Conservation (phyloP, 805 yeast species). For the Pichia eremophila region DNA sequence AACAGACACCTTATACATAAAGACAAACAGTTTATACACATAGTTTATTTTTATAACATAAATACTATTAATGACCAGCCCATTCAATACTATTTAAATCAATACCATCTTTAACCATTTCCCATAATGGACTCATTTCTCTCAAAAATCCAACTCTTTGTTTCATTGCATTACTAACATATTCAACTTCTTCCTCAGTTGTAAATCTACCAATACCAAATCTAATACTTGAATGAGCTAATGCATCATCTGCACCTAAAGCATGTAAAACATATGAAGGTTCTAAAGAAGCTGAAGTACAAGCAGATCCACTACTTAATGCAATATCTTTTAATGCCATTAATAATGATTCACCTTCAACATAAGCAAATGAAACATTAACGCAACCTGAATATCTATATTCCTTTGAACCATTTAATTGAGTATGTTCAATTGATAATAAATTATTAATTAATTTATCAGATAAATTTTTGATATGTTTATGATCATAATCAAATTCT, state of each 20-base stretch:
- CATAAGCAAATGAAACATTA: constrained; percentile 91
- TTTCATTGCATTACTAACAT: constrained; percentile 78
- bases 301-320: constrained; percentile 91
- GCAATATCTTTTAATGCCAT: constrained; percentile 99
- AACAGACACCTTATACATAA: background rate
- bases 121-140: constrained; percentile 94
- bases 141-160: constrained; percentile 88
- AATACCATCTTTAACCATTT: constrained; percentile 98
- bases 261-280: constrained; percentile 97
- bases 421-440: constrained; percentile 77
- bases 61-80: constrained; percentile 71
- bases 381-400: constrained; percentile 89
- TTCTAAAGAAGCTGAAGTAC: constrained; percentile 96
- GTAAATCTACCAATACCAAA: constrained; percentile 97
- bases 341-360: constrained; percentile 93
- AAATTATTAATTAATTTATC: constrained; percentile 64
- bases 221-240: constrained; percentile 96
- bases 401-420: constrained; percentile 73
- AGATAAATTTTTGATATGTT: constrained; percentile 64
- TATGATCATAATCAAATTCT: constrained; percentile 67
- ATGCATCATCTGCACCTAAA: constrained; percentile 93
- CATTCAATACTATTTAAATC: constrained; percentile 90
- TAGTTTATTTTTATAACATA: background rate
- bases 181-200: constrained; percentile 91
- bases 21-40: background rate